Evolutionary conservation across 73 alveolate genomes (phyloP).

Genomic region (Tetrahymena elliotti): DNA sequence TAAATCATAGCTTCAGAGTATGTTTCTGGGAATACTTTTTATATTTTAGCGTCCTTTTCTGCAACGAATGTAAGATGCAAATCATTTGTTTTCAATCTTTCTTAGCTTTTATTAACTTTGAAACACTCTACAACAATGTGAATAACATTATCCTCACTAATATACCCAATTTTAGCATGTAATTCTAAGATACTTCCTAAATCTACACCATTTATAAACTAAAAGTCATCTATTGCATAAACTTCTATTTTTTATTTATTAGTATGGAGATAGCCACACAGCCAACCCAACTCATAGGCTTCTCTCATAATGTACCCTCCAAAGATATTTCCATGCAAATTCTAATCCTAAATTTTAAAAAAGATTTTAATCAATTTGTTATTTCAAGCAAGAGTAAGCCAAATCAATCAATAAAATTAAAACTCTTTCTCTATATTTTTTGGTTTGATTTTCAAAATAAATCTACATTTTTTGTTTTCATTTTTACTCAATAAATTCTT

Average conservation of each 20-base stretch:
- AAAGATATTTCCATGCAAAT: slow-evolving; percentile 32
- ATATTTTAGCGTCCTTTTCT: not conserved
- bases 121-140: not conserved
- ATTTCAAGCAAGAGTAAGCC: not conserved
- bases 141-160: not conserved
- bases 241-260: slow-evolving; percentile 1
- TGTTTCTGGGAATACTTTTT: not conserved
- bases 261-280: slow-evolving; percentile 9
- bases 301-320: slow-evolving; percentile 38
- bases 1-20: not conserved
- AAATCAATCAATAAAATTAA: not conserved
- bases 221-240: slow-evolving; percentile 8
- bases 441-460: too few relatives aligned
- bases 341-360: not conserved
- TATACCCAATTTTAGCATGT: not conserved
- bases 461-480: too few relatives aligned
- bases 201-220: slow-evolving; percentile 19
- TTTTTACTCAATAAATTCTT: too few relatives aligned
- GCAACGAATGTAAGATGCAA: not conserved
- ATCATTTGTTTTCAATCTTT: not conserved
- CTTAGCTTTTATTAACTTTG: not conserved
- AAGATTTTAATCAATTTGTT: not conserved
- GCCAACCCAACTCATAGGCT: slow-evolving; percentile 35
- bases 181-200: slow-evolving; percentile 7
- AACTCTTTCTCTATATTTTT: not conserved